These are phyloP conservation scores for Diospyros lotus DNA, from an alignment of 148 eudicot species.

Conservation along the genomic window DNA sequence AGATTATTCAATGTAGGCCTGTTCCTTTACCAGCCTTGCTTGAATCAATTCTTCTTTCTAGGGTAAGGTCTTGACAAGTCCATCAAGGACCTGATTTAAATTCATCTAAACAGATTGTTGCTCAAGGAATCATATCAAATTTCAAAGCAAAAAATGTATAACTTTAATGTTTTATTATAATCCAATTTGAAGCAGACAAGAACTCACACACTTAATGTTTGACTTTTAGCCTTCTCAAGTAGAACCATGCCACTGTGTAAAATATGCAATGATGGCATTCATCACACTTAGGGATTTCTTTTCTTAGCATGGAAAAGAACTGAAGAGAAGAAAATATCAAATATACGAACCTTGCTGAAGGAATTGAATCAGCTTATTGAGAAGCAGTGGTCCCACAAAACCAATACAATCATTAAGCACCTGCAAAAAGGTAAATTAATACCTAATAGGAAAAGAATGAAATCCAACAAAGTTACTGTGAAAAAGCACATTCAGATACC, in stretches of 20 bases:
- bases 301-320: neutral
- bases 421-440: constrained; percentile 35
- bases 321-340: neutral
- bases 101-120: neutral
- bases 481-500: neutral
- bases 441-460: neutral
- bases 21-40: neutral
- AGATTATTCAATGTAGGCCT: neutral
- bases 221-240: neutral
- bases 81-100: neutral
- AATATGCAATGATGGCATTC: neutral
- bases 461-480: neutral
- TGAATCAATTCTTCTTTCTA: neutral
- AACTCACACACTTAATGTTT: neutral
- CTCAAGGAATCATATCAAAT: neutral
- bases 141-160: neutral
- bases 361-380: constrained; percentile 70
- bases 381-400: constrained; percentile 85
- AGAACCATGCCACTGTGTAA: neutral
- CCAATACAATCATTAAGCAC: constrained; percentile 84
- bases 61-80: neutral
- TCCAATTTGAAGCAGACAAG: neutral
- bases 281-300: neutral
- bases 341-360: constrained; percentile 66
- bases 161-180: neutral